Evolutionary conservation across 23 red algal species (phyloP), one percentile per base, ranked within the genome.

Genomic region (Chondrus crispus): DNA sequence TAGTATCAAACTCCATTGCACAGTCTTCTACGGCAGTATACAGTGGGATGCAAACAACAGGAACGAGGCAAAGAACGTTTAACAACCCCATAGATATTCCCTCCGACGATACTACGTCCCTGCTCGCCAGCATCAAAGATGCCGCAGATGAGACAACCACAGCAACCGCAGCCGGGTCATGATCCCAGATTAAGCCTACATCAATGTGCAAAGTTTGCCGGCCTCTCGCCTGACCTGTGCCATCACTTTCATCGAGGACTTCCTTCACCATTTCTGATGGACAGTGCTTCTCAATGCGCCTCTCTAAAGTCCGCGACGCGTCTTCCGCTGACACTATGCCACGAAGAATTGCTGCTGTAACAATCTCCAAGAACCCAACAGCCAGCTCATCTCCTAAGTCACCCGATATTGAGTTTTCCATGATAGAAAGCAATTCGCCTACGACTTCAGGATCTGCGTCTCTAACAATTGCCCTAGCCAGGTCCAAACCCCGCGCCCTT

Each of bases 1-100:
- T 66, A 12, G 35, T 19, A 66, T 66, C 60, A n/a, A 66, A 66
- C 9, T 66, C 60, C 35, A 32, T 22, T 66, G 9, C 18, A 32
- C 60, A 66, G 18, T 69, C 55, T 42, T 90, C 87, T 79, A 90
- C 87, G 18, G 87, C 87, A 60, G 26, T 69, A 48, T 90, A 90
- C 22, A 90, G 74, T 18, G 87, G 45, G 47, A 90, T 55, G 73
- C 87, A 90, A 43, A 80, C 74, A 37, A 90, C 87, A 68, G 87
- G 87, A 19, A 90, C 87, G 39, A 90, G 72, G 60, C 78, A 69
- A 74, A 81, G 50, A 71, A 53, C 48, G 43, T 78, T 64, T 79
- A 90, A 54, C 11, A 81, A 53, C 46, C 80, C 48, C 33, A 62
- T 4, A 81, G 87, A 81, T 47, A 90, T 68, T 62, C 74, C 80